Evolutionary conservation across 192 early-diverging fungal genomes (phyloP).

Genomic region (Dissophora globulifera): DNA sequence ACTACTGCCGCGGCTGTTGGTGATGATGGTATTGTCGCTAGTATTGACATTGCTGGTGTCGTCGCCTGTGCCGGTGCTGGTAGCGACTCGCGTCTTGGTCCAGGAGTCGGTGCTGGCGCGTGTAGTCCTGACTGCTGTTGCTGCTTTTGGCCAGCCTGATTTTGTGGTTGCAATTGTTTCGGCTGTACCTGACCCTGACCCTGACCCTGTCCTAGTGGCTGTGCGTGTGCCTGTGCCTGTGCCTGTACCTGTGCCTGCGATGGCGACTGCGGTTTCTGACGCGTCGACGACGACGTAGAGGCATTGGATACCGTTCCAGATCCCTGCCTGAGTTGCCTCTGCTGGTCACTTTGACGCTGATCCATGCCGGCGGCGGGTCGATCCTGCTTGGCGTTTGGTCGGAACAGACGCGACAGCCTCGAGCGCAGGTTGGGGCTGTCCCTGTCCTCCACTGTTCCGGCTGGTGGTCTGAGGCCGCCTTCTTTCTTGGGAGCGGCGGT

Average conservation of each 20-base stretch:
- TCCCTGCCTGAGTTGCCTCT: conserved; percentile 11
- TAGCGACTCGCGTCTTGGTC: too few relatives aligned
- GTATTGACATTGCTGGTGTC: not conserved
- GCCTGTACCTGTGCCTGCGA: not conserved
- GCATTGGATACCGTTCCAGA: too few relatives aligned
- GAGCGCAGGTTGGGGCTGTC: conserved; percentile 34
- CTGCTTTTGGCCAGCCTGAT: not conserved
- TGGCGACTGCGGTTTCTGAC: not conserved
- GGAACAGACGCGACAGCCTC: conserved; percentile 30
- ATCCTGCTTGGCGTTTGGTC: conserved; percentile 17
- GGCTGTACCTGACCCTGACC: not conserved
- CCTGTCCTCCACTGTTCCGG: not conserved
- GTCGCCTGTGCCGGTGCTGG: not conserved
- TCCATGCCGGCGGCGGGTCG: conserved; percentile 1
- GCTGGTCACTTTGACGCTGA: conserved; percentile 16
- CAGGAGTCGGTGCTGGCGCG: not conserved
- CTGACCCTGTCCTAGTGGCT: not conserved
- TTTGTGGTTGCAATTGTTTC: conserved; percentile 1
- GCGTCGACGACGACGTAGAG: not conserved
- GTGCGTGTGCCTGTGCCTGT: conserved; percentile 7
- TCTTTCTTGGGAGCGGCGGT: conserved; percentile 2
- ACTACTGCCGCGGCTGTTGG: not conserved
- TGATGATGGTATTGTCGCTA: not conserved
- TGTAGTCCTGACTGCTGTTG: not conserved
- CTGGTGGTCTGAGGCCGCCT: not conserved